Base-by-base conservation (phyloP, 2,329 filamentous ascomycete genomes). In the Aspergillus neotritici region DNA sequence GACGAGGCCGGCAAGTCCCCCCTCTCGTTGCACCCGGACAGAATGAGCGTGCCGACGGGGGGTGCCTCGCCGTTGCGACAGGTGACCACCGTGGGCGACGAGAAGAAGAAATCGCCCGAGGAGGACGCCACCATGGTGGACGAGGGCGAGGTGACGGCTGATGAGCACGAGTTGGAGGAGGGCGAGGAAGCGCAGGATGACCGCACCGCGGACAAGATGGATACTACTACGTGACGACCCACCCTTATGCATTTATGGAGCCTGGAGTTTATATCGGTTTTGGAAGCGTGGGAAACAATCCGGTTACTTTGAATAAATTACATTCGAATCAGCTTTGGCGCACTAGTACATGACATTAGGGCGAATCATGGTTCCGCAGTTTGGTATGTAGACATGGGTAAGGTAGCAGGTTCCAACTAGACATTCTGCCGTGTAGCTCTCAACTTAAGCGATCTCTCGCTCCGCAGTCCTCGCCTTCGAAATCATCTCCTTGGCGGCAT, bases 81-180 rank as follows among this genome's bases (percentile, higher is more conserved):
- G 41, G 57, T 60, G 10, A 61, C 62, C 15, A 61, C 52, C 21
- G 53, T 56, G 10, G 56, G 54, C 63, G 67, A 36, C 67, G 74
- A 60, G 54, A 70, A 57, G 47, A 58, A 48, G 39, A 32, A 33
- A 30, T 60, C 57, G 3, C 58, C 62, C 10, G 68, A 74, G 2
- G 79, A 80, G 44, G 81, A 84, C 56, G 69, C 76, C 15, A 75
- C 76, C 31, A 83, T 84, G 77, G 71, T 72, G 8, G 80, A 80
- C 46, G 69, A 71, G 17, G 67, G 68, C 33, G 62, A 69, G 29
- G 67, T 71, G 14, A 60, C 56, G 6, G 60, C 46, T 12, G 60
- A 62, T 17, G 67, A 67, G 44, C 58, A 60, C 29, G 70, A 72
- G 4, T 67, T 75, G 11, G 74, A 72, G 35, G 66, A 69, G 50